These are phyloP conservation scores for Xylaria multiplex DNA, from an alignment of 2,329 filamentous ascomycete genomes.

Conservation along the genomic window DNA sequence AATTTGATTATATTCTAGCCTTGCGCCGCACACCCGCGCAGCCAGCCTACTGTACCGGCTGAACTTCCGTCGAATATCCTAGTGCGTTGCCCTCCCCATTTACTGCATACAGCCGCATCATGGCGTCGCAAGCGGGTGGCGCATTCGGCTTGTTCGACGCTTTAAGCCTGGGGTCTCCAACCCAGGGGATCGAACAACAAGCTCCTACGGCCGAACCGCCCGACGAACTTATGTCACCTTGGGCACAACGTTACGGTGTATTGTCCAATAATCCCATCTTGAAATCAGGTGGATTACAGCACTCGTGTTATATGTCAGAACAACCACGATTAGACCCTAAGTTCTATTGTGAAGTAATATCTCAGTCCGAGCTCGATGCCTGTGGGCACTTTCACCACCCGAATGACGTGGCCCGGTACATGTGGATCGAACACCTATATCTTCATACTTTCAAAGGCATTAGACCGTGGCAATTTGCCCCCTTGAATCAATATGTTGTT, in stretches of 20 bases:
- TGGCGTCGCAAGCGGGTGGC: too few species aligned
- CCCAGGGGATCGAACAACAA: too few species aligned
- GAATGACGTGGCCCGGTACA: conserved; percentile 1
- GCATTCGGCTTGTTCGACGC: too few species aligned
- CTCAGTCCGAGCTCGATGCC: neutral
- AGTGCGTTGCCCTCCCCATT: too few species aligned
- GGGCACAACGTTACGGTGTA: conserved; percentile 7
- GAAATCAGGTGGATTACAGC: neutral
- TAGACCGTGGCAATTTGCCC: neutral
- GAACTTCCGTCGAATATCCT: too few species aligned
- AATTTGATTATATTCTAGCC: too few species aligned
- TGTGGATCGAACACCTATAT: neutral
- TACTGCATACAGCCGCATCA: too few species aligned
- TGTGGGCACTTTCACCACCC: neutral
- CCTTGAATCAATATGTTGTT: conserved; percentile 12
- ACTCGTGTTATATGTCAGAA: neutral
- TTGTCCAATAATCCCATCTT: neutral
- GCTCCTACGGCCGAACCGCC: too few species aligned
- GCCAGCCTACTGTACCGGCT: too few species aligned
- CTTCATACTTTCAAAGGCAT: neutral
- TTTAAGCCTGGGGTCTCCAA: too few species aligned
- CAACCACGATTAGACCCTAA: conserved; percentile 7
- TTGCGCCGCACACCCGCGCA: too few species aligned
- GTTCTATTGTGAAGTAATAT: neutral
- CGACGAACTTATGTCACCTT: conserved; percentile 8